Evolutionary conservation across 192 early-diverging fungal species (phyloP).

Genomic region (Phlyctochytrium bullatum): DNA sequence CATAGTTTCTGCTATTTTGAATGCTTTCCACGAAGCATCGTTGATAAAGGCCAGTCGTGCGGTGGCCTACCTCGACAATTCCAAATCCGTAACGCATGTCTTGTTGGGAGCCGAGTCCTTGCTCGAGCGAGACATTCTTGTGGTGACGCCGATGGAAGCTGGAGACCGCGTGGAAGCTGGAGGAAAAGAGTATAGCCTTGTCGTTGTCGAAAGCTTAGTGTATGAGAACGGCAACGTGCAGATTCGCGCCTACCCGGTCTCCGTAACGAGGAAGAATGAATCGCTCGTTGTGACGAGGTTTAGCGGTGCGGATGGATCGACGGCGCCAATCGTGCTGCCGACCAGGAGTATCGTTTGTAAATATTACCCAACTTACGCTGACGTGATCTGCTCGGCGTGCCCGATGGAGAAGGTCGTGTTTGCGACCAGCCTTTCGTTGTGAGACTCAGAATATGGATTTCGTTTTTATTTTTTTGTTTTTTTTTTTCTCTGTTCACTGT

Average conservation of each 20-base stretch:
- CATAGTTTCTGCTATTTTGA: background rate
- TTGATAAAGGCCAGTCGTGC: background rate
- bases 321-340: background rate
- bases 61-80: background rate
- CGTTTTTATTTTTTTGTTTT: background rate
- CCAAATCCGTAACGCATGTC: too few relatives aligned
- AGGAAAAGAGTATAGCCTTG: background rate
- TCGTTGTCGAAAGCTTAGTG: background rate
- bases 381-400: background rate
- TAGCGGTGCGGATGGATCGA: background rate
- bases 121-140: too few relatives aligned
- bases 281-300: background rate
- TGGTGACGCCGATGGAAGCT: too few relatives aligned
- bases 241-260: background rate
- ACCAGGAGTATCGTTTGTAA: background rate
- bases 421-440: background rate
- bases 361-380: background rate
- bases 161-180: too few relatives aligned
- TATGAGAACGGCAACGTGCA: background rate
- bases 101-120: too few relatives aligned
- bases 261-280: background rate
- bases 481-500: too few relatives aligned
- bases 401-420: background rate
- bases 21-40: background rate
- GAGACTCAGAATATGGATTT: background rate